A percentile compares a stretch with the other conserved stretches of the same genome.
Evolutionary conservation across 2,329 filamentous ascomycete species (phyloP).

Genomic region (Aphanocladium album): DNA sequence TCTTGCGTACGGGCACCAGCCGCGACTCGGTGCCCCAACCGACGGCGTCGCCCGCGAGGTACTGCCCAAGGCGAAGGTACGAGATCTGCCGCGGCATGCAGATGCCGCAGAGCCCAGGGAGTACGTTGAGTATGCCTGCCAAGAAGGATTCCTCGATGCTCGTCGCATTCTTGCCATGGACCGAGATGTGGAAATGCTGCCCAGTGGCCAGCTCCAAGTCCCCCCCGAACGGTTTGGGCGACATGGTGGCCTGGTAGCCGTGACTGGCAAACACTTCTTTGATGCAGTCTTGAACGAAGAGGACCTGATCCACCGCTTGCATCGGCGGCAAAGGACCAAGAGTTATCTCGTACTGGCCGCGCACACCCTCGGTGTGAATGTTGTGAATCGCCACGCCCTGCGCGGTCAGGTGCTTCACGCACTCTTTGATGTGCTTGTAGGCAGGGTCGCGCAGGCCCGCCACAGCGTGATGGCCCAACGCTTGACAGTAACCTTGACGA

Average conservation of each 20-base stretch:
- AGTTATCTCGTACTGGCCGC: conserved; percentile 14
- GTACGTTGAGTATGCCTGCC: neutral
- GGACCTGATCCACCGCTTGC: conserved; percentile 11
- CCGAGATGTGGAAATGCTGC: conserved; percentile 11
- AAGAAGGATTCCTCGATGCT: conserved; percentile 5
- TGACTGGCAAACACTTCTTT: conserved; percentile 11
- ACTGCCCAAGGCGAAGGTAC: neutral
- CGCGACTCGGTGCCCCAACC: conserved; percentile 13
- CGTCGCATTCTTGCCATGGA: neutral
- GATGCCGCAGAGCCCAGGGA: conserved; percentile 4
- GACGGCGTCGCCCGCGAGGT: neutral
- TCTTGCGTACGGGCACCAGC: conserved; percentile 6
- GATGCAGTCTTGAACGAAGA: conserved; percentile 12
- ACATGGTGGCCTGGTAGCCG: conserved; percentile 10
- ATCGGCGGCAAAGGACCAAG: conserved; percentile 9
- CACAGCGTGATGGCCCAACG: neutral
- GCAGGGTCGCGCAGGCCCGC: conserved; percentile 17
- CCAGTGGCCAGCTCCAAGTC: too few relatives aligned
- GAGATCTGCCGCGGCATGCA: conserved; percentile 9
- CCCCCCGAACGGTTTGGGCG: too few relatives aligned
- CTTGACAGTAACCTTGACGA: too few relatives aligned
- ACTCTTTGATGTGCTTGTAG: conserved; percentile 10
- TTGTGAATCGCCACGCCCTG: conserved; percentile 8
- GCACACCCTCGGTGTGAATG: conserved; percentile 8
- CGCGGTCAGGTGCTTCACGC: neutral